Percentiles rank a stretch among this genome's conserved stretches.
phyloP scores from a whole-genome alignment of 2,329 filamentous ascomycete genomes.

The Claviceps sp. region DNA sequence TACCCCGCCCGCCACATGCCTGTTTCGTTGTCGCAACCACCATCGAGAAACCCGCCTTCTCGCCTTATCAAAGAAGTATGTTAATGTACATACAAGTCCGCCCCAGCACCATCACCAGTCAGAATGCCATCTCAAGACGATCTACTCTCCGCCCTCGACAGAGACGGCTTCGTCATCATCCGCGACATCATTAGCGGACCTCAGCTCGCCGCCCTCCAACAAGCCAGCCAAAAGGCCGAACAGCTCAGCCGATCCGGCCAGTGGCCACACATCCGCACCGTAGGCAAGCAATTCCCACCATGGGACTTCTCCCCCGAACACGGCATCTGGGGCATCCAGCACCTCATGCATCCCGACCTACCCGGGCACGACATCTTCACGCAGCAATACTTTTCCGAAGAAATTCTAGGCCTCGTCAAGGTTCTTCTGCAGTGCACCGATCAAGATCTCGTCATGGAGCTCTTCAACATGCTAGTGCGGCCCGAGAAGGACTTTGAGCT shows the following conservation, averaged over 20 bases:
- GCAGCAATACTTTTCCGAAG: conserved; percentile 56
- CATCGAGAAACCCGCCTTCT: no score
- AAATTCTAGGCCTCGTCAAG: conserved; percentile 48
- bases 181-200: conserved; percentile 45
- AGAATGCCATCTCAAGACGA: background rate
- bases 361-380: conserved; percentile 49
- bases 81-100: no score
- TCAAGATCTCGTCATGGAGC: conserved; percentile 66
- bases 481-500: conserved; percentile 60
- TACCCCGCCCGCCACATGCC: no score
- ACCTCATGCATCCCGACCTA: conserved; percentile 63
- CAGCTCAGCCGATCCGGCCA: conserved; percentile 50
- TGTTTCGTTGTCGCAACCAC: no score
- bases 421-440: conserved; percentile 45
- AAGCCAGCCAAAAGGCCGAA: conserved; percentile 44
- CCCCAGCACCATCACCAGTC: background rate
- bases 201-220: conserved; percentile 45
- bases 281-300: conserved; percentile 84
- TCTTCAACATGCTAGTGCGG: conserved; percentile 74
- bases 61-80: no score
- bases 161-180: conserved; percentile 65
- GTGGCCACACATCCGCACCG: conserved; percentile 73
- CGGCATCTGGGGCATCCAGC: conserved; percentile 85
- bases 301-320: conserved; percentile 49
- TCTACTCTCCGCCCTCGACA: conserved; percentile 38